Evolutionary conservation across 768 basidiomycete genomes (phyloP).

Genomic region (Lyophyllum semitale): DNA sequence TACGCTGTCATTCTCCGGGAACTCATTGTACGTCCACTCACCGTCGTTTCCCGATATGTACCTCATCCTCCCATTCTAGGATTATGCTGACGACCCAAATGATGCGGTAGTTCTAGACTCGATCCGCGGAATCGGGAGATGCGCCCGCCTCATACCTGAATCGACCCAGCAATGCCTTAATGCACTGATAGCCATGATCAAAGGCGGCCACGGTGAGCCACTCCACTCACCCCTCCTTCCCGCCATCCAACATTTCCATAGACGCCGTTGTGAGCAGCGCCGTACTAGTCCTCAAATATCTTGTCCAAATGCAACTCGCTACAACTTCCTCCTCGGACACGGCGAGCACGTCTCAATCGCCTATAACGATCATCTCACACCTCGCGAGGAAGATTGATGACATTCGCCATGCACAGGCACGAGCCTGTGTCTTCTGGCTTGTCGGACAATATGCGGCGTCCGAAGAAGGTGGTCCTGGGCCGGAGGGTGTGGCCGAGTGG

Average conservation of each 20-base stretch:
- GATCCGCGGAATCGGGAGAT: constrained; percentile 77
- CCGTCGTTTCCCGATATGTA: neutral
- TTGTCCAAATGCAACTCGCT: constrained; percentile 71
- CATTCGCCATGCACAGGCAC: constrained; percentile 76
- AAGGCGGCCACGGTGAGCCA: constrained; percentile 67
- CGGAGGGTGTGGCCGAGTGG: constrained; percentile 71
- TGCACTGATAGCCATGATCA: constrained; percentile 78
- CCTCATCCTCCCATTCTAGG: constrained; percentile 41
- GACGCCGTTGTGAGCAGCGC: constrained; percentile 79
- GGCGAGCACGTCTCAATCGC: constrained; percentile 34
- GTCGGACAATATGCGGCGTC: constrained; percentile 82
- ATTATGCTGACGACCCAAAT: constrained; percentile 79
- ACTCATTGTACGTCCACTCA: constrained; percentile 65
- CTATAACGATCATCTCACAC: constrained; percentile 72
- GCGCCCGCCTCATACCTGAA: constrained; percentile 69
- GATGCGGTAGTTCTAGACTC: constrained; percentile 72
- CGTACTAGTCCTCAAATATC: constrained; percentile 81
- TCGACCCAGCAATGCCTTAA: constrained; percentile 71
- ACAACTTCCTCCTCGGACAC: constrained; percentile 23
- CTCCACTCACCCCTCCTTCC: neutral
- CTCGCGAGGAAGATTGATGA: constrained; percentile 79
- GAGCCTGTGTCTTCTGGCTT: constrained; percentile 90
- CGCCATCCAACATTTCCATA: constrained; percentile 25
- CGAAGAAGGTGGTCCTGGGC: constrained; percentile 31
- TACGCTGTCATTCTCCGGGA: constrained; percentile 76